Conservation (phyloP, 192 early-diverging fungal species). For the Entomortierella chlamydospora region DNA sequence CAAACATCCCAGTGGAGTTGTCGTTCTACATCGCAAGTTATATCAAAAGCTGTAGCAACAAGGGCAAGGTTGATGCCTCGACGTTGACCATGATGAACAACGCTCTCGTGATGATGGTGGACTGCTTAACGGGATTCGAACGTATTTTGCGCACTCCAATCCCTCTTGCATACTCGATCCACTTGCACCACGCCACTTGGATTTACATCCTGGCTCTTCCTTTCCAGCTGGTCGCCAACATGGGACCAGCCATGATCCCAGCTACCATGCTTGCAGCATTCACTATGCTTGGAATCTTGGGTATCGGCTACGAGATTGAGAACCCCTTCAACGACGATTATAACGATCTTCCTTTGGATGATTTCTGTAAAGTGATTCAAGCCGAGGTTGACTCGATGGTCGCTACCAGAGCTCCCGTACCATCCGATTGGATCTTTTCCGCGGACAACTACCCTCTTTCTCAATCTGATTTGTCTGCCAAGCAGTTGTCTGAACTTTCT, state of each 20-base stretch:
- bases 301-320: conserved; percentile 92
- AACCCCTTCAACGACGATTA: conserved; percentile 90
- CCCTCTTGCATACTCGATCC: conserved; percentile 88
- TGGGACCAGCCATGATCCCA: conserved; percentile 71
- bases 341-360: conserved; percentile 76
- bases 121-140: conserved; percentile 78
- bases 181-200: conserved; percentile 85
- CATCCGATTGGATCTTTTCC: conserved; percentile 55
- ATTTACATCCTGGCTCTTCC: conserved; percentile 83
- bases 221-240: conserved; percentile 75
- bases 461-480: conserved; percentile 35
- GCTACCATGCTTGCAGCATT: conserved; percentile 77
- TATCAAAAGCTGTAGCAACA: conserved; percentile 47
- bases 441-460: conserved; percentile 51
- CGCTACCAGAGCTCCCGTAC: conserved; percentile 16
- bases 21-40: conserved; percentile 72
- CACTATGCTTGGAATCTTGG: conserved; percentile 85
- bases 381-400: conserved; percentile 48
- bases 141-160: conserved; percentile 89
- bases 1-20: conserved; percentile 70
- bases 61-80: conserved; percentile 60
- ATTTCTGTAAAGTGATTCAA: conserved; percentile 60
- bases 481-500: conserved; percentile 17
- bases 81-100: conserved; percentile 61
- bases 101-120: conserved; percentile 62